These are phyloP conservation scores for Pseudogymnoascus sp. DNA, from an alignment of 2,329 filamentous ascomycete species.

Conservation along the genomic window DNA sequence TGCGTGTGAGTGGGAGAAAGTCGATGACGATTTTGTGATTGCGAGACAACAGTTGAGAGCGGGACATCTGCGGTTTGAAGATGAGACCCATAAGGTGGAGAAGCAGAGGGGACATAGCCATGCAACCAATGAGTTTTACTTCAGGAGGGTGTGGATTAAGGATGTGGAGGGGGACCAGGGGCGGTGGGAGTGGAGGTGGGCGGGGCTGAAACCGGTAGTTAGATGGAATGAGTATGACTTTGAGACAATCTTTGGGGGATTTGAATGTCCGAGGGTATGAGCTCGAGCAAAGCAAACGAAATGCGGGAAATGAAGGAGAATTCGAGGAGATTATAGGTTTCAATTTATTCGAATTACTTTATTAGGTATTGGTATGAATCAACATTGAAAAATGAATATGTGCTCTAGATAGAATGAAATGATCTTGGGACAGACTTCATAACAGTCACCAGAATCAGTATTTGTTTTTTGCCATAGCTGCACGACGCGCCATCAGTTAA, in stretches of 20 bases:
- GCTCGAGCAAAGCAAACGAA: background rate
- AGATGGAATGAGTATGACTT: constrained; percentile 26
- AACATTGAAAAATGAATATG: background rate
- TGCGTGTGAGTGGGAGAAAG: constrained; percentile 49
- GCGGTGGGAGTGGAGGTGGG: constrained; percentile 24
- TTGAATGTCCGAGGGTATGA: constrained; percentile 2
- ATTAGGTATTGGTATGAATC: background rate
- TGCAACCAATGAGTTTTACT: constrained; percentile 25
- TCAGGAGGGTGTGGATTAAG: constrained; percentile 16
- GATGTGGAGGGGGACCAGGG: constrained; percentile 16
- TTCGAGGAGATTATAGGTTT: background rate
- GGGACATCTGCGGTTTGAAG: constrained; percentile 46
- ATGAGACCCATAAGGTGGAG: constrained; percentile 17
- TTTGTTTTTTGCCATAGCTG: background rate
- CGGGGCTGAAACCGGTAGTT: constrained; percentile 24
- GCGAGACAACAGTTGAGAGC: constrained; percentile 57
- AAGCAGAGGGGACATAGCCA: constrained; percentile 23
- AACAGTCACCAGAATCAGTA: background rate
- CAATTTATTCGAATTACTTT: background rate
- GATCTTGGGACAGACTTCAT: background rate
- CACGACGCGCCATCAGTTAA: background rate
- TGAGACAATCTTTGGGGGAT: constrained; percentile 25
- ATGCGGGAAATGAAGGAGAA: background rate
- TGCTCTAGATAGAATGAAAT: background rate
- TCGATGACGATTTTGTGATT: constrained; percentile 51